These are phyloP conservation scores for Furculomyces boomerangus DNA, from an alignment of 371 early-diverging fungal genomes.

Conservation along the genomic window DNA sequence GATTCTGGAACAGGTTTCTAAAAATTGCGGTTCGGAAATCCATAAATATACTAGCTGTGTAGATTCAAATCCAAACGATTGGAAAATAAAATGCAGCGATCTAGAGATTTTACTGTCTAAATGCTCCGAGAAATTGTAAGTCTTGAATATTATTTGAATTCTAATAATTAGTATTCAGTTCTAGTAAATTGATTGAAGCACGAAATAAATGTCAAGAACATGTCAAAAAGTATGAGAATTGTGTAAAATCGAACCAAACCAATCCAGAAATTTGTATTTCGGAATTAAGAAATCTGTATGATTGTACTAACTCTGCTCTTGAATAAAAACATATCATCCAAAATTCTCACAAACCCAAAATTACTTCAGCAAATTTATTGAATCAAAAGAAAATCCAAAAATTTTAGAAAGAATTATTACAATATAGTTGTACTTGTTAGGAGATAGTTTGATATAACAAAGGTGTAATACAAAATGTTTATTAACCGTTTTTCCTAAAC, in stretches of 20 bases:
- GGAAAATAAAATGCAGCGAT: neutral
- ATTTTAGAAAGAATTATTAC: too few relatives aligned
- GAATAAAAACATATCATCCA: too few relatives aligned
- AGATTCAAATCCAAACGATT: neutral
- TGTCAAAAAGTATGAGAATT: neutral
- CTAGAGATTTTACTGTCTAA: neutral
- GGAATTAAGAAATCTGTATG: neutral
- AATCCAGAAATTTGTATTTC: constrained; percentile 2
- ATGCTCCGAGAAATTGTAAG: constrained; percentile 1
- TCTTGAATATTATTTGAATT: neutral
- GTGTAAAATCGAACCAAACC: neutral
- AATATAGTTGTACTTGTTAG: too few relatives aligned
- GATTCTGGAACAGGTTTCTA: constrained; percentile 1
- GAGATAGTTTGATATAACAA: too few relatives aligned
- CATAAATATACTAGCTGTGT: neutral
- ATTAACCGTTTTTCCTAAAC: too few relatives aligned
- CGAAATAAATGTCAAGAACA: neutral
- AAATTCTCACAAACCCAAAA: too few relatives aligned
- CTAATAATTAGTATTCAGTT: neutral
- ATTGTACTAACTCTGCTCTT: neutral
- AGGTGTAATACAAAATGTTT: too few relatives aligned
- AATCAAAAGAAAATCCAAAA: too few relatives aligned
- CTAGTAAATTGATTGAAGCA: neutral
- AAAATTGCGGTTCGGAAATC: neutral
- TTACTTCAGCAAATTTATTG: neutral